Base-by-base conservation (phyloP, 148 eudicot species). In the Vaccinium vitisidaea region DNA sequence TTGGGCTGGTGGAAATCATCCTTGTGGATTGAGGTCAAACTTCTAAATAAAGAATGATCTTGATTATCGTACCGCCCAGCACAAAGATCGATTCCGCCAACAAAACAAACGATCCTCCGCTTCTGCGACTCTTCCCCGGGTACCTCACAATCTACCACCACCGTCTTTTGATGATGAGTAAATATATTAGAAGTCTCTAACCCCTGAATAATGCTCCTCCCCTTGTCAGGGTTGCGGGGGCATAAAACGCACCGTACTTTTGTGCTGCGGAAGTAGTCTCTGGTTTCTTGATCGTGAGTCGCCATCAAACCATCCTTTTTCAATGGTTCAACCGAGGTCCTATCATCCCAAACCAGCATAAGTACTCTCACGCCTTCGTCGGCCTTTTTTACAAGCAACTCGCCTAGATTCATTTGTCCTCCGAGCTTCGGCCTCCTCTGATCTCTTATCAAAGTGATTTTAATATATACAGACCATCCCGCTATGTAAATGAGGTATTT, bases 11-110 rank as follows among this genome's bases (percentile, higher is more conserved):
- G 86, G 70, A 89, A 89, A 84, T 89, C 91, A 36, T 85, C 67
- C 13, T 85, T 86, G 14, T 89, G 91, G 83, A 85, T 67, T 0
- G 83, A 83, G 81, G 30, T 82, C 61, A 89, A 43, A 30, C 89
- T 89, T 49, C 85, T 52, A 23, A 89, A 89, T 12, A 89, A 80
- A 43, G 87, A 80, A 49, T 89, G 91, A 55, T 81, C 53, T 8
- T 78, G 91, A 21, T 86, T 80, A 61, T 89, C 91, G 10, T 87
- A 89, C 67, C 91, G 69, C 15, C 91, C 91, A 54, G 82, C 88
- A 32, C 91, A 89, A 59, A 89, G 91, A 89, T 89, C 91, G 16
- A 89, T 83, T 16, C 91, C 91, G 8, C 91, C 91, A 0, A 89
- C 58, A 39, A 87, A 89, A 84, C 89, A 87, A 84, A 87, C 88